phyloP scores from a whole-genome alignment of 192 early-diverging fungal genomes.

The Backusella westeae region DNA sequence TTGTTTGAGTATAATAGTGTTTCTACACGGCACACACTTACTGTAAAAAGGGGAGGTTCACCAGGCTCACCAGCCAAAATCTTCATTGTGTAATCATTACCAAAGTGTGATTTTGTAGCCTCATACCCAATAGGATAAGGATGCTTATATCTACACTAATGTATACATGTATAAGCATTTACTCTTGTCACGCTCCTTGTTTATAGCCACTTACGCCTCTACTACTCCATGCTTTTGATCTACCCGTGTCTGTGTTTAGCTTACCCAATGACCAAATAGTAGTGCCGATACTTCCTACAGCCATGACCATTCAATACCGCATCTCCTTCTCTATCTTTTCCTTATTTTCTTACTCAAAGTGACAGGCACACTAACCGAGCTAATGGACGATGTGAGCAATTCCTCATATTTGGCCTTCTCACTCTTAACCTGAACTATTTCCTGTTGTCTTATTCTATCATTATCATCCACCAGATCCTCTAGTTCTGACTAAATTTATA shows the following conservation, averaged over 20 bases:
- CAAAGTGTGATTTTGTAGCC: slow-evolving; percentile 49
- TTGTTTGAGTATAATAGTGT: not conserved
- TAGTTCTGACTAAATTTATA: slow-evolving; percentile 17
- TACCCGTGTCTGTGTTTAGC: slow-evolving; percentile 39
- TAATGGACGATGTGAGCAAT: not conserved
- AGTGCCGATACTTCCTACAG: slow-evolving; percentile 45
- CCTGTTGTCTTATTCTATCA: slow-evolving; percentile 18
- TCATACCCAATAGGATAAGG: slow-evolving; percentile 53
- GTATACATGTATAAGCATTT: not conserved
- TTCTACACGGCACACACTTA: not conserved
- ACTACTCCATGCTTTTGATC: slow-evolving; percentile 47
- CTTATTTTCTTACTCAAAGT: slow-evolving; percentile 38
- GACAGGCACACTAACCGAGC: slow-evolving; percentile 21
- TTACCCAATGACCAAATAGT: slow-evolving; percentile 51
- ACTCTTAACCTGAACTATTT: not conserved
- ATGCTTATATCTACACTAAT: slow-evolving; percentile 45
- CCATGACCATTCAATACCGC: not conserved
- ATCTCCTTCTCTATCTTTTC: not conserved
- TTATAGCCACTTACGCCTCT: slow-evolving; percentile 38
- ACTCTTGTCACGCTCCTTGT: not conserved
- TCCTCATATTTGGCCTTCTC: not conserved
- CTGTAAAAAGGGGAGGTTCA: slow-evolving; percentile 45
- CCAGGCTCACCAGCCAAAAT: slow-evolving; percentile 37
- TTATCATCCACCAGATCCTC: slow-evolving; percentile 25
- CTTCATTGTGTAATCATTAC: slow-evolving; percentile 47